These are phyloP conservation scores for Epichloe glyceriae DNA, from an alignment of 2,329 filamentous ascomycete genomes.

Conservation along the genomic window DNA sequence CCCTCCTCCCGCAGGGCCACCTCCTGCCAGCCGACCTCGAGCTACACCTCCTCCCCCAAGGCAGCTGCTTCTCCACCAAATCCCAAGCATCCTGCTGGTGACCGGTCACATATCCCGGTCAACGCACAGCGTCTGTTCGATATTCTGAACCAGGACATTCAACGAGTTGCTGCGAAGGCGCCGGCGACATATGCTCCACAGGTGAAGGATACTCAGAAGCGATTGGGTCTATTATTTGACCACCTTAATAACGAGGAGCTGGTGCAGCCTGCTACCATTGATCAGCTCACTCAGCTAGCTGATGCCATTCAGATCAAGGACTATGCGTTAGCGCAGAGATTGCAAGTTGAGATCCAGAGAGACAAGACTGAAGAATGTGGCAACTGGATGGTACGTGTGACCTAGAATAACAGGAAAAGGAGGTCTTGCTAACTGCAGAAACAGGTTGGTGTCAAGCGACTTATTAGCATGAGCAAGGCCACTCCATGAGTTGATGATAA, in stretches of 20 bases:
- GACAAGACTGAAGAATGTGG: constrained; percentile 71
- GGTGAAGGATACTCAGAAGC: constrained; percentile 87
- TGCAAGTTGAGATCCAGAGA: constrained; percentile 64
- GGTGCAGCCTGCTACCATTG: constrained; percentile 65
- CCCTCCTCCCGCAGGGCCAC: constrained; percentile 24
- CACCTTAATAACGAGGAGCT: constrained; percentile 94
- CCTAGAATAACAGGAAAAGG: neutral
- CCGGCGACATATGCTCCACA: constrained; percentile 78
- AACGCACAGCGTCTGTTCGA: constrained; percentile 68
- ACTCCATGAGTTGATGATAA: constrained; percentile 36
- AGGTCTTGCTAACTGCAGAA: constrained; percentile 24
- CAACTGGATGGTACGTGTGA: constrained; percentile 67
- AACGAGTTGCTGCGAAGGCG: constrained; percentile 73
- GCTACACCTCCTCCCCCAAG: constrained; percentile 34
- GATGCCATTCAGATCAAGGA: constrained; percentile 55
- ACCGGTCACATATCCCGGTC: constrained; percentile 77
- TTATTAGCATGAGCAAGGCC: constrained; percentile 68
- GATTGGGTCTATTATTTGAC: constrained; percentile 87
- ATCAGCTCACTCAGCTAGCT: constrained; percentile 51
- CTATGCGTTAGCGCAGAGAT: constrained; percentile 50
- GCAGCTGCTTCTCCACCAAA: constrained; percentile 38
- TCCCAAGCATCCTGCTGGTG: constrained; percentile 64
- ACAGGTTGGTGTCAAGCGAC: constrained; percentile 61
- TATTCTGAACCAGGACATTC: constrained; percentile 70
- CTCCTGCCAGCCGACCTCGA: constrained; percentile 19